Base-by-base conservation (phyloP, 2,329 filamentous ascomycete genomes). In the Microdochium trichocladiopsis region DNA sequence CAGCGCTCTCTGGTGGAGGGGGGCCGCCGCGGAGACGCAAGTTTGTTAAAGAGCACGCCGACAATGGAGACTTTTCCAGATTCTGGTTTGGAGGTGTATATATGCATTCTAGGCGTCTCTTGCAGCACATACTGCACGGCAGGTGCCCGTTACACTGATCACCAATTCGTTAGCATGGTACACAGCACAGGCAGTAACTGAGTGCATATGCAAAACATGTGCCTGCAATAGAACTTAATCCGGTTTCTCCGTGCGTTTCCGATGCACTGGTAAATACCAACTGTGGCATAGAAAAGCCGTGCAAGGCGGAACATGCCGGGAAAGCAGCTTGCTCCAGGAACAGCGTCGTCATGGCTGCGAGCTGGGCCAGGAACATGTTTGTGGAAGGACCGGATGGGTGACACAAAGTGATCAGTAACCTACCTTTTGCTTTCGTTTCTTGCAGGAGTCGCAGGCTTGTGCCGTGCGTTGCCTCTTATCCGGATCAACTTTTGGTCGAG, bases 361-460 rank as follows among this genome's bases (percentile, higher is more conserved):
- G 33, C 33, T n/a, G 33, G 14, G n/a, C 33, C 33, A 37, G 33
- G 33, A n/a, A n/a, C 33, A 16, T n/a, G 12, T 4, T n/a, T n/a
- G 4, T 11, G 5, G 14, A 45, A 22, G 9, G 41, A 45, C 12
- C 41, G 9, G 18, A 45, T 5, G 41, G 41, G 41, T 45, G 18
- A 22, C 21, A 45, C 41, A 45, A 45, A 45, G 21, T 45, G 18
- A 45, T 24, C 51, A 52, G 37, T 33, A 37, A 50, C 51, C 72
- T 62, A 83, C 83, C 74, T 86, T 87, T 69, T 86, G 83, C 65
- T 87, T 87, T 56, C 83, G 76, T 54, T 76, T 74, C 67, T 84
- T 86, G 70, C 83, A 87, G 56, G 73, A 79, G 57, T 84, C 79
- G 64, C 83, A 87, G 41, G 83, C 83, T 58, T 82, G 78, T 24